Evolutionary conservation across 805 yeast species (phyloP).

Genomic region (Candida lessepsii): DNA sequence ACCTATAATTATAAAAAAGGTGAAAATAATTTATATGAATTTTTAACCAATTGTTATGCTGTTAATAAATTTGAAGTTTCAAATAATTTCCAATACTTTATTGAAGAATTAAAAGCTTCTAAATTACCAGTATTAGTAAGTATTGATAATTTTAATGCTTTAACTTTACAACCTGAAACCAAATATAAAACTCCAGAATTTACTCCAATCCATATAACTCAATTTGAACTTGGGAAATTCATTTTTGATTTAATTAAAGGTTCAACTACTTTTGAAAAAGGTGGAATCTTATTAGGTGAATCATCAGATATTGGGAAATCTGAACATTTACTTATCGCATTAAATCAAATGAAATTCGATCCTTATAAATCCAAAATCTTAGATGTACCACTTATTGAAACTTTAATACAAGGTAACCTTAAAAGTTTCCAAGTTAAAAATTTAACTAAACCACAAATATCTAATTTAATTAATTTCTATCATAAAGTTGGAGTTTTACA

Average conservation of each 20-base stretch:
- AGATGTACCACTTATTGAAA: constrained; percentile 55
- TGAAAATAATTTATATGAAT: constrained; percentile 43
- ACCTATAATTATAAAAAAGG: constrained; percentile 32
- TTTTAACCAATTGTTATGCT: constrained; percentile 38
- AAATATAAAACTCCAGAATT: constrained; percentile 59
- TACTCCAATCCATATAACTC: constrained; percentile 53
- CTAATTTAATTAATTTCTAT: constrained; percentile 32
- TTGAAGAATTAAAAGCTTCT: constrained; percentile 50
- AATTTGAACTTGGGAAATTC: constrained; percentile 62
- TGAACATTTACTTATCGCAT: constrained; percentile 58
- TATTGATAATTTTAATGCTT: constrained; percentile 70
- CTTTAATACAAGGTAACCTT: constrained; percentile 39
- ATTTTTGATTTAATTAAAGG: constrained; percentile 58
- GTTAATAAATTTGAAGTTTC: constrained; percentile 40
- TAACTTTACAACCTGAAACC: constrained; percentile 54
- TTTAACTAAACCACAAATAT: constrained; percentile 31
- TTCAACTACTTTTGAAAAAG: constrained; percentile 48
- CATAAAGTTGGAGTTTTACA: constrained; percentile 31
- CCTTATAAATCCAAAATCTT: constrained; percentile 51
- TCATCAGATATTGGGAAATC: constrained; percentile 49
- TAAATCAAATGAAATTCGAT: constrained; percentile 51
- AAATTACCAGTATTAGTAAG: constrained; percentile 61
- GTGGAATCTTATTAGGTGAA: constrained; percentile 66
- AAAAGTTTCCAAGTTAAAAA: constrained; percentile 24
- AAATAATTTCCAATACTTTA: constrained; percentile 50